Evolutionary conservation across 768 basidiomycete genomes (phyloP).

Genomic region (Pleurotus platypus): DNA sequence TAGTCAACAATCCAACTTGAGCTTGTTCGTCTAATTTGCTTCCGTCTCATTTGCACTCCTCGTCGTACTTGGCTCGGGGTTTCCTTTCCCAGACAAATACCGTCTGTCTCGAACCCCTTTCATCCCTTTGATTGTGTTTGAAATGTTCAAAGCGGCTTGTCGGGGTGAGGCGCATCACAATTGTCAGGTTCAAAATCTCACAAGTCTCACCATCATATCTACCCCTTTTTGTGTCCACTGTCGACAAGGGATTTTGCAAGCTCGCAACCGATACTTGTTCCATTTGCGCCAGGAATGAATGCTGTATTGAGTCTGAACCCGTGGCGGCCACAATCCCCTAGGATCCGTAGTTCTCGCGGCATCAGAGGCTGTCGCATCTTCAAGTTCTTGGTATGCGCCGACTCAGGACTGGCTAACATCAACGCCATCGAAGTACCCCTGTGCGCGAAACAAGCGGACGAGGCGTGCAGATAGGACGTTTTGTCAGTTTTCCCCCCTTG

Average conservation of each 20-base stretch:
- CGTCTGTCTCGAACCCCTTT: not conserved
- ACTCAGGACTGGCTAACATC: not conserved
- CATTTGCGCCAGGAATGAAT: too few relatives aligned
- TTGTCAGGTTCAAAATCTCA: not conserved
- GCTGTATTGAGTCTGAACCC: too few relatives aligned
- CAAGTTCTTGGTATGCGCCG: not conserved
- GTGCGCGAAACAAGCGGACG: not conserved
- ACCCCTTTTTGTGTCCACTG: too few relatives aligned
- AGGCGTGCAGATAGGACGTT: slow-evolving; percentile 5
- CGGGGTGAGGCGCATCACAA: slow-evolving; percentile 1
- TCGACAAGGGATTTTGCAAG: too few relatives aligned
- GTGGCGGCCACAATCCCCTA: not conserved
- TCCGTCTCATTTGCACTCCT: not conserved
- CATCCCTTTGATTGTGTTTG: slow-evolving; percentile 5
- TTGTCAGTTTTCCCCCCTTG: slow-evolving; percentile 1
- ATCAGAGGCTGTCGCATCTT: not conserved
- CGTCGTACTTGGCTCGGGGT: slow-evolving; percentile 6
- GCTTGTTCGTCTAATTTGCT: not conserved
- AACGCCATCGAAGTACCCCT: slow-evolving; percentile 1
- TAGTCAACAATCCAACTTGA: not conserved
- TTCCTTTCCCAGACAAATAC: slow-evolving; percentile 7
- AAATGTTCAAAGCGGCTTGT: slow-evolving; percentile 1
- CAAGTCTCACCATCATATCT: too few relatives aligned
- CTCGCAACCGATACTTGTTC: too few relatives aligned
- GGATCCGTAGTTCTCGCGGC: not conserved